These are phyloP conservation scores for Agrocybe praecox DNA, from an alignment of 768 basidiomycete genomes.

Conservation along the genomic window DNA sequence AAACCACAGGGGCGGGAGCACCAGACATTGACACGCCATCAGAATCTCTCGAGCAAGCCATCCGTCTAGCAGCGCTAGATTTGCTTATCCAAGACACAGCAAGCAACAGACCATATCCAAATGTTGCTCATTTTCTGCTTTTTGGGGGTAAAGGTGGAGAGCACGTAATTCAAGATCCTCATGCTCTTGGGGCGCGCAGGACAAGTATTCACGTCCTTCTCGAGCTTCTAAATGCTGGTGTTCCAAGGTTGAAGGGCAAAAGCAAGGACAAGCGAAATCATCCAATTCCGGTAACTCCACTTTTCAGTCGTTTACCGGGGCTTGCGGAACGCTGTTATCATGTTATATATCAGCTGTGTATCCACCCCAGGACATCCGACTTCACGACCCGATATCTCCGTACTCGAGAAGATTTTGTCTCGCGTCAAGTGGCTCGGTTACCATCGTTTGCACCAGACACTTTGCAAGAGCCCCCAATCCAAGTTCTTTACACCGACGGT, in stretches of 20 bases:
- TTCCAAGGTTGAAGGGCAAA: slow-evolving; percentile 58
- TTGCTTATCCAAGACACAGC: slow-evolving; percentile 79
- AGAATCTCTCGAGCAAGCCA: slow-evolving; percentile 63
- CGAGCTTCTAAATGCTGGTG: slow-evolving; percentile 71
- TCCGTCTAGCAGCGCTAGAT: slow-evolving; percentile 76
- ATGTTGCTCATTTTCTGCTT: slow-evolving; percentile 85
- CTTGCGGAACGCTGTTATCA: slow-evolving; percentile 87
- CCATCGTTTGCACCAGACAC: slow-evolving; percentile 64
- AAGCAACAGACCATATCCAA: slow-evolving; percentile 66
- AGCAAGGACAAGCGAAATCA: slow-evolving; percentile 33
- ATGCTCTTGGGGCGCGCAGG: slow-evolving; percentile 66
- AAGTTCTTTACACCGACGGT: slow-evolving; percentile 73
- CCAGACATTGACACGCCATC: slow-evolving; percentile 50
- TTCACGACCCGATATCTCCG: slow-evolving; percentile 85
- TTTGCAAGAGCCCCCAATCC: slow-evolving; percentile 51
- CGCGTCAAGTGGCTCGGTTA: slow-evolving; percentile 77
- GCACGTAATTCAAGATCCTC: slow-evolving; percentile 76
- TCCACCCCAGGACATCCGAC: slow-evolving; percentile 82
- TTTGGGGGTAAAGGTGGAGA: slow-evolving; percentile 67
- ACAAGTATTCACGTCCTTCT: slow-evolving; percentile 84
- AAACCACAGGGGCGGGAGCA: slow-evolving; percentile 75
- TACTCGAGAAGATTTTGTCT: slow-evolving; percentile 88
- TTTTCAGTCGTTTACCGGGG: slow-evolving; percentile 67
- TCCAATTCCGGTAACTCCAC: slow-evolving; percentile 42
- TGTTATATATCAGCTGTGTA: slow-evolving; percentile 83